phyloP scores from a whole-genome alignment of 2,329 filamentous ascomycete species.

The Trichoderma sp. region DNA sequence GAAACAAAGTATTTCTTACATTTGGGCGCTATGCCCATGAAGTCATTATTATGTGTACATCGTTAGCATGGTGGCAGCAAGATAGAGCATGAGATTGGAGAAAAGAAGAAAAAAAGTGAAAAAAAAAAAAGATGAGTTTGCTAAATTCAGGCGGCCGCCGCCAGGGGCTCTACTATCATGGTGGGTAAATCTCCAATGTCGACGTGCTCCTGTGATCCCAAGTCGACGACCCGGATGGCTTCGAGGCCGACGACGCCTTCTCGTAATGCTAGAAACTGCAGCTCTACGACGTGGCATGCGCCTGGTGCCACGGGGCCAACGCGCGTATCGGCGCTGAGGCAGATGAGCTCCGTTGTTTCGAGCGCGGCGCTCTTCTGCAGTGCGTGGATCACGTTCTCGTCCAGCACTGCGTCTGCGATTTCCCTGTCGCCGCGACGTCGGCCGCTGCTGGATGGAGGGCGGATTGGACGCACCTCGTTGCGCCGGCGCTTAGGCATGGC shows the following conservation, averaged over 20 bases:
- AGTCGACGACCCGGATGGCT: conserved; percentile 68
- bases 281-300: conserved; percentile 69
- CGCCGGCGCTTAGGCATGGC: conserved; percentile 63
- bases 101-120: not conserved
- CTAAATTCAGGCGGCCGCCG: conserved; percentile 22
- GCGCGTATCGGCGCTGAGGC: conserved; percentile 69
- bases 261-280: conserved; percentile 67
- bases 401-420: conserved; percentile 64
- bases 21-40: not conserved
- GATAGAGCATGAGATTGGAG: not conserved
- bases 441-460: conserved; percentile 50
- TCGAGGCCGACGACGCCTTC: conserved; percentile 69
- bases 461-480: conserved; percentile 51
- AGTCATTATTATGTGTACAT: not conserved
- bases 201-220: conserved; percentile 71
- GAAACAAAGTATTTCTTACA: not conserved
- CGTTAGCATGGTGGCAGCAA: not conserved
- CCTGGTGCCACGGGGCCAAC: conserved; percentile 69
- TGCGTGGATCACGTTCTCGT: conserved; percentile 68
- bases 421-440: conserved; percentile 37
- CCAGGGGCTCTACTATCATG: conserved; percentile 51
- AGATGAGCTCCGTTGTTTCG: conserved; percentile 67
- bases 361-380: conserved; percentile 64
- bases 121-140: not conserved
- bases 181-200: conserved; percentile 73